Conservation (phyloP, 768 basidiomycete species). For the Auricularia sp. region DNA sequence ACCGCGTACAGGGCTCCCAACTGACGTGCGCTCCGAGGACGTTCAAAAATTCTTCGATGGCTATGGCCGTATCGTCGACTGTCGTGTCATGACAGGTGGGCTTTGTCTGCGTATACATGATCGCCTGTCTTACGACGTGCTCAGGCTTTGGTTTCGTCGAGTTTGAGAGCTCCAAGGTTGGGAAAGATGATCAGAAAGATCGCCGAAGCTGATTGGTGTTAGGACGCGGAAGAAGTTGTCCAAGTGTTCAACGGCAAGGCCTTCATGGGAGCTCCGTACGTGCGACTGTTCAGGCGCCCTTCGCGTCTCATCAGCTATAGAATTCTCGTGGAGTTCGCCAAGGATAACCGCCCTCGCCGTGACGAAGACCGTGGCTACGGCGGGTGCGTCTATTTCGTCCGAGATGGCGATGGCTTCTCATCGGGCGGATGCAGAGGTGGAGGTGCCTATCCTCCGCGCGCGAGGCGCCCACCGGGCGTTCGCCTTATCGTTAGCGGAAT, state of each 20-base stretch:
- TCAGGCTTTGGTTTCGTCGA: constrained; percentile 94
- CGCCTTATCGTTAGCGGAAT: constrained; percentile 82
- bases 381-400: constrained; percentile 35
- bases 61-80: constrained; percentile 80
- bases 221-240: constrained; percentile 95
- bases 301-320: constrained; percentile 30
- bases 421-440: constrained; percentile 16
- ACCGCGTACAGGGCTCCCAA: constrained; percentile 53
- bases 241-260: constrained; percentile 77
- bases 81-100: constrained; percentile 88
- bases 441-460: constrained; percentile 37
- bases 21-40: constrained; percentile 75
- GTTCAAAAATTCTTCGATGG: constrained; percentile 84
- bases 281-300: constrained; percentile 1
- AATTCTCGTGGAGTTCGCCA: constrained; percentile 93
- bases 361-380: constrained; percentile 48
- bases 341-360: constrained; percentile 79
- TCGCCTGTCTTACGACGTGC: background rate
- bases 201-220: constrained; percentile 1
- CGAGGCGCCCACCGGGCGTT: constrained; percentile 70
- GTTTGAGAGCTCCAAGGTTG: constrained; percentile 76
- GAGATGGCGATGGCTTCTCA: constrained; percentile 10
- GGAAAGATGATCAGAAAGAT: constrained; percentile 6
- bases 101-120: constrained; percentile 10
- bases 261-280: constrained; percentile 80